Percentiles rank a stretch among this genome's conserved stretches.
Conservation (phyloP, 441 rosid species). For the Erysimum cheiri region DNA sequence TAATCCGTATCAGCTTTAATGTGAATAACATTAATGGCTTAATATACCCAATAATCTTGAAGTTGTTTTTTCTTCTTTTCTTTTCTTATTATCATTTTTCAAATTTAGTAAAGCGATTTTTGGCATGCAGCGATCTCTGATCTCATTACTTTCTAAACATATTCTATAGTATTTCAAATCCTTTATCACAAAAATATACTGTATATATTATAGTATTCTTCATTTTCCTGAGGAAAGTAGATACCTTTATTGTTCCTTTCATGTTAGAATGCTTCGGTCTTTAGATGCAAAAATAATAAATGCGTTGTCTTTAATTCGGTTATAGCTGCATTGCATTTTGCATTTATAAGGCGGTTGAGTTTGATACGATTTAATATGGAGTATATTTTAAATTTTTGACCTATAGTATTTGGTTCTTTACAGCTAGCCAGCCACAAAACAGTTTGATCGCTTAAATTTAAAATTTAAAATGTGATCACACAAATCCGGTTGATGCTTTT, state of each 20-base stretch:
- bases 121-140: conserved; percentile 10
- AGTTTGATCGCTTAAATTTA: not conserved
- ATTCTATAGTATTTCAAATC: not conserved
- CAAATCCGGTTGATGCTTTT: not conserved
- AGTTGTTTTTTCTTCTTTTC: not conserved
- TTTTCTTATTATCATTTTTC: not conserved
- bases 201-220: not conserved
- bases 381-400: not conserved
- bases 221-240: not conserved
- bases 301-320: conserved; percentile 42
- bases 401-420: conserved; percentile 27
- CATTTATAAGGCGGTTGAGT: conserved; percentile 53
- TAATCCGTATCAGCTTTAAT: not conserved
- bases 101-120: not conserved
- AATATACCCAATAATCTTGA: not conserved
- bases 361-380: conserved; percentile 23
- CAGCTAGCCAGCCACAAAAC: conserved; percentile 26
- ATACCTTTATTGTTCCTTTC: not conserved
- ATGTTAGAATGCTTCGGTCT: conserved; percentile 9
- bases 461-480: conserved; percentile 8
- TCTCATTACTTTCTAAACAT: not conserved
- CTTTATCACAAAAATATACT: too few species aligned
- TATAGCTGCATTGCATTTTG: conserved; percentile 43
- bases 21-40: not conserved
- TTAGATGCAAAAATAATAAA: conserved; percentile 39